Evolutionary conservation across 305 asterid genomes (phyloP), one percentile per base, ranked within the genome.

Genomic region (Solanum hybrid): DNA sequence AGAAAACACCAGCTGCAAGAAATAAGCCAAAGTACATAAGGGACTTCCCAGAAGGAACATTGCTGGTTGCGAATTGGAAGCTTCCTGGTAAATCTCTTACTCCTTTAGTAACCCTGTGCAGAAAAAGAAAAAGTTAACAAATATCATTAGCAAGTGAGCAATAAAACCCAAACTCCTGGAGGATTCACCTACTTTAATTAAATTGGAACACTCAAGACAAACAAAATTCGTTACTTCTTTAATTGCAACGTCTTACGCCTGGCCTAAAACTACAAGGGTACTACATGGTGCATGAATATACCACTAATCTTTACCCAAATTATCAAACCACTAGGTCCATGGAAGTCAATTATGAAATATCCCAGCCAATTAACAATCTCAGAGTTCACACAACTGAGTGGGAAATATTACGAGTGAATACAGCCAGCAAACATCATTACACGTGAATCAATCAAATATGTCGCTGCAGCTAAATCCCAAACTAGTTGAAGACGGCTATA

Each of bases 1-100:
- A 96, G 92, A 96, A 96, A 89, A 95, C 91, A 33, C 99, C 99
- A 73, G 98, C 89, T 4, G 95, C 97, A 41, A 96, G 98, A 87
- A 96, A 93, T 90, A 95, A 86, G 20, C 94, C 95, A 83, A 96
- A 96, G 92, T 96, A 95, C 94, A 95, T 90, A 22, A 95, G 93
- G 87, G 98, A 96, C 92, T 93, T 95, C 90, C 97, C 99, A 3
- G 97, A 95, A 20, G 96, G 97, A 82, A 95, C 95, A 87, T 61
- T 94, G 94, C 98, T 94, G 24, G 98, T 93, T 68, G 97, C 95
- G 3, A 96, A 94, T 89, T 92, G 94, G 90, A 95, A 95, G 94
- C 92, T 96, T 90, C 97, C 97, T 22, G 98, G 97, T 88, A 95
- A 90, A 24, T 91, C 95, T 90, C 94, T 93, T 91, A 95, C 97